Evolutionary conservation across 345 rosid genomes (phyloP).

Genomic region (Bruguiera sexangula): DNA sequence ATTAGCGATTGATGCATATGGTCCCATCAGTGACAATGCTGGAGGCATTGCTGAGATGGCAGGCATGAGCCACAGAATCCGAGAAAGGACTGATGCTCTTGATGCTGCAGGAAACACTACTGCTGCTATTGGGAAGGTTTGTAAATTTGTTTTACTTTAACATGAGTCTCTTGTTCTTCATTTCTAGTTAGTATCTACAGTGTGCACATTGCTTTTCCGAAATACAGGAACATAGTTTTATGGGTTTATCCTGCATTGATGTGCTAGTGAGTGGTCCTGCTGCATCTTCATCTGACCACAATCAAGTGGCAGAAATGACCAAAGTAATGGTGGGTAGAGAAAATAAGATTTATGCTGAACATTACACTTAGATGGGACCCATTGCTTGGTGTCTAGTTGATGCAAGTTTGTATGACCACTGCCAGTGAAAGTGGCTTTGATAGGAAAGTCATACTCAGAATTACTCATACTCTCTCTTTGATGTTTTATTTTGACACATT

Average conservation of each 20-base stretch:
- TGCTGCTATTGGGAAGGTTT: constrained; percentile 79
- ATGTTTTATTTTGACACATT: neutral
- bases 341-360: no score
- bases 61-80: constrained; percentile 74
- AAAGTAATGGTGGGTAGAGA: neutral
- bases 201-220: neutral
- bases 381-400: neutral
- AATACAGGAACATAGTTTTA: neutral
- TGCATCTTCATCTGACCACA: neutral
- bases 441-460: neutral
- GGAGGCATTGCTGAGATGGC: constrained; percentile 94
- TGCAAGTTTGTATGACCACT: neutral
- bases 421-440: neutral
- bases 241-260: neutral
- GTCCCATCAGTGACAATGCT: constrained; percentile 83
- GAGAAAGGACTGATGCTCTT: constrained; percentile 84
- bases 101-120: constrained; percentile 91
- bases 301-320: neutral
- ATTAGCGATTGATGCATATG: constrained; percentile 77
- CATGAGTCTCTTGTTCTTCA: neutral
- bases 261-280: neutral
- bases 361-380: neutral
- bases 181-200: neutral
- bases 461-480: neutral
- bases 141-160: constrained; percentile 6